These are phyloP conservation scores for Ogataea glucozyma DNA, from an alignment of 805 yeast genomes.

Conservation along the genomic window DNA sequence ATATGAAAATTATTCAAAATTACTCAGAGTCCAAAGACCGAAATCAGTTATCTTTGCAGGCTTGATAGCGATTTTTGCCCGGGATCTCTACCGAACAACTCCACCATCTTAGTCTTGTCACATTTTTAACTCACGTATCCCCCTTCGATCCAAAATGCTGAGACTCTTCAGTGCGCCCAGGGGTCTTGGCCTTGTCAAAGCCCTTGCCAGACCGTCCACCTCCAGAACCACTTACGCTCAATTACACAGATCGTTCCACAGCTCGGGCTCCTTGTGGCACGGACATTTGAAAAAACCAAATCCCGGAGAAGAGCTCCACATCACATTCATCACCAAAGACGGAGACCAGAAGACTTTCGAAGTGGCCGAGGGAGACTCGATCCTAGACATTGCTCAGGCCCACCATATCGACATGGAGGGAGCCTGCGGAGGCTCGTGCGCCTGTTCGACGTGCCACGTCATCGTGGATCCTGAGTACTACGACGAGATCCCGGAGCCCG, in stretches of 20 bases:
- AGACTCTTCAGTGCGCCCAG: conserved; percentile 1
- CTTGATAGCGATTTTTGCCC: no score
- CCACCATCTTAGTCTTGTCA: no score
- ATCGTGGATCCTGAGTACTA: conserved; percentile 94
- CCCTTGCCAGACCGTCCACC: neutral
- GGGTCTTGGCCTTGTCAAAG: neutral
- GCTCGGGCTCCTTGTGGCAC: conserved; percentile 41
- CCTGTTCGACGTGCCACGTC: conserved; percentile 96
- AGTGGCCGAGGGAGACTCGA: conserved; percentile 88
- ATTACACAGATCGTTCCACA: neutral
- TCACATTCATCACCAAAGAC: conserved; percentile 90
- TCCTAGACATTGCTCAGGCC: conserved; percentile 94
- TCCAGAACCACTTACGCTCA: neutral
- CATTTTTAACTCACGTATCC: no score
- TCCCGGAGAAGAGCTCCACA: conserved; percentile 86
- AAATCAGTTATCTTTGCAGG: no score
- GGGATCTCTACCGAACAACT: no score
- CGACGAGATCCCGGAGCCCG: conserved; percentile 90
- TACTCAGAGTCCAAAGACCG: no score
- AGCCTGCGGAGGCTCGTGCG: conserved; percentile 99
- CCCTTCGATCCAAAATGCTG: no score
- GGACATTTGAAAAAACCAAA: conserved; percentile 90
- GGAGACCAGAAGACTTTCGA: conserved; percentile 81
- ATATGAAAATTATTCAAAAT: conserved; percentile 1
- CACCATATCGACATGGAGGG: conserved; percentile 93